Evolutionary conservation across 2,329 filamentous ascomycete genomes (phyloP).

Genomic region (Phoma sp.): DNA sequence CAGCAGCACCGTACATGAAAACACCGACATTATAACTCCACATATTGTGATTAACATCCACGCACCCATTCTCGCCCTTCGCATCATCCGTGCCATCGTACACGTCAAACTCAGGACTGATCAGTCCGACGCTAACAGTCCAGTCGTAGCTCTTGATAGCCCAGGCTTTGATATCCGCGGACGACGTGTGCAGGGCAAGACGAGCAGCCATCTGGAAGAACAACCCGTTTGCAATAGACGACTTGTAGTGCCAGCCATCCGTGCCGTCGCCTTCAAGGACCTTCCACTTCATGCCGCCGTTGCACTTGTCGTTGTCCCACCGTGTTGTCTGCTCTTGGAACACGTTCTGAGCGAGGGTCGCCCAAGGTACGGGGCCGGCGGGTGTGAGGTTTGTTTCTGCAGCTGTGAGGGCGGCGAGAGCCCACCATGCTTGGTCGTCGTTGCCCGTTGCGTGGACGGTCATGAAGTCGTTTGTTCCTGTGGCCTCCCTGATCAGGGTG

Average conservation of each 20-base stretch:
- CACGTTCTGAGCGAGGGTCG: constrained; percentile 71
- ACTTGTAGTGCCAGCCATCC: constrained; percentile 81
- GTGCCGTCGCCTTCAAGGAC: constrained; percentile 71
- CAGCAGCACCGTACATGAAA: constrained; percentile 58
- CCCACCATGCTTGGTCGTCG: constrained; percentile 79
- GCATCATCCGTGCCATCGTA: constrained; percentile 58
- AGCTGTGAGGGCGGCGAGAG: constrained; percentile 69
- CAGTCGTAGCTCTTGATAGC: constrained; percentile 69
- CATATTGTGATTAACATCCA: constrained; percentile 51
- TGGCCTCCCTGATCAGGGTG: constrained; percentile 36
- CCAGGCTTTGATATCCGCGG: constrained; percentile 63
- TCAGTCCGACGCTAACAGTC: constrained; percentile 56
- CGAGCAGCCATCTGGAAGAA: constrained; percentile 83
- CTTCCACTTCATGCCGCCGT: constrained; percentile 75
- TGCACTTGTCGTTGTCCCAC: constrained; percentile 72
- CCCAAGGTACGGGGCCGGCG: constrained; percentile 60
- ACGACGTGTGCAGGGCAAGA: constrained; percentile 70
- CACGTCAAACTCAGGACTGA: constrained; percentile 57
- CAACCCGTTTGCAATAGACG: constrained; percentile 77
- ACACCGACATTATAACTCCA: constrained; percentile 61
- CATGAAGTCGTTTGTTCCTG: constrained; percentile 48
- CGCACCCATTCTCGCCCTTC: constrained; percentile 53
- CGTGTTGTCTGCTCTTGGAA: constrained; percentile 73
- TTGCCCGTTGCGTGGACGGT: constrained; percentile 61
- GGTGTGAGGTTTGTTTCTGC: constrained; percentile 70